These are phyloP conservation scores for Kwoniella sp. DNA, from an alignment of 768 basidiomycete genomes.

Conservation along the genomic window DNA sequence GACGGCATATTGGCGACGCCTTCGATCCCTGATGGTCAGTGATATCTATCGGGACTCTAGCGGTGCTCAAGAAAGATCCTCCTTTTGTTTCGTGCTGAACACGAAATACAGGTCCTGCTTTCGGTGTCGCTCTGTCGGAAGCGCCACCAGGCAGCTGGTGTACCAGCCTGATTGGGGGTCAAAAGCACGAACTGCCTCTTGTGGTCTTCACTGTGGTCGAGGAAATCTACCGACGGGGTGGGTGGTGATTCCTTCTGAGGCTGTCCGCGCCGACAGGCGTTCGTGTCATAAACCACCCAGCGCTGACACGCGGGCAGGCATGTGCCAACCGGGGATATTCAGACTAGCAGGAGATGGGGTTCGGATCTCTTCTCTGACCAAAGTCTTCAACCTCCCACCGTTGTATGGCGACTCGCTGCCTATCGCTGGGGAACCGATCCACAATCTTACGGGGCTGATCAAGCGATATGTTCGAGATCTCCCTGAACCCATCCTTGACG, in stretches of 20 bases:
- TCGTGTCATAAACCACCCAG: too few species aligned
- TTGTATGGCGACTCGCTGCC: conserved; percentile 35
- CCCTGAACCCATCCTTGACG: conserved; percentile 55
- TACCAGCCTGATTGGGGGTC: conserved; percentile 35
- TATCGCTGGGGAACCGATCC: conserved; percentile 28
- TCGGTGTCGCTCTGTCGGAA: conserved; percentile 33
- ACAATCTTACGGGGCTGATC: conserved; percentile 48
- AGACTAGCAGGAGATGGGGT: conserved; percentile 39
- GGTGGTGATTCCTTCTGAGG: too few species aligned
- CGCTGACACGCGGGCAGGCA: too few species aligned
- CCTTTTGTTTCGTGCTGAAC: too few species aligned
- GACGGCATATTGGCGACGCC: too few species aligned
- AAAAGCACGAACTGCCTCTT: conserved; percentile 38
- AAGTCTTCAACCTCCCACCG: conserved; percentile 36
- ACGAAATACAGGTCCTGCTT: conserved; percentile 28
- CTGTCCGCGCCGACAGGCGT: not conserved
- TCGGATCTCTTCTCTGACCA: conserved; percentile 32
- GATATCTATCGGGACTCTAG: too few species aligned
- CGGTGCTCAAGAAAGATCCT: not conserved
- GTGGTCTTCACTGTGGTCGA: conserved; percentile 41
- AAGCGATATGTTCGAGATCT: conserved; percentile 56
- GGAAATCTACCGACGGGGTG: conserved; percentile 44
- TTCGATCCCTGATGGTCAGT: too few species aligned
- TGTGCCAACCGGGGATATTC: conserved; percentile 43
- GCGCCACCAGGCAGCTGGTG: conserved; percentile 34